Evolutionary conservation across 805 yeast species (phyloP), one percentile per base, ranked within the genome.

Genomic region (Candida fluviatilis): DNA sequence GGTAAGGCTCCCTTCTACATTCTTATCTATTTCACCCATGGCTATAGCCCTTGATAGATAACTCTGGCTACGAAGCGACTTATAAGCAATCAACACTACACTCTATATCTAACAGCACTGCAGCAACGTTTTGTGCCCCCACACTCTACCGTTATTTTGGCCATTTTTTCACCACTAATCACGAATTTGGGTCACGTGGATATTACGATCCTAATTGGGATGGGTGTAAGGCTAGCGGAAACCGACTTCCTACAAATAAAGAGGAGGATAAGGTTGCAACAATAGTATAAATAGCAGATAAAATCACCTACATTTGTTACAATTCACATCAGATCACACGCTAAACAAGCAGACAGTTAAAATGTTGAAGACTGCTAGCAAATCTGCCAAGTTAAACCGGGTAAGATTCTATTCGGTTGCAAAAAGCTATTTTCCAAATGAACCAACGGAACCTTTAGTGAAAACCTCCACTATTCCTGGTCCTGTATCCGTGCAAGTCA

Each of bases 391-490:
- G 6, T 18, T 17, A 15, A 17, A 19, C 13, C 24, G 10, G 10
- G n/a, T 31, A 8, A 17, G 35, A 19, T 10, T 11, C 8, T 31
- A 31, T 13, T 41, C 44, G 4, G 31, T 39, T 26, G 39, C 42
- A 18, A 30, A 42, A 16, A 18, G 37, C 2, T 65, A 65, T 46
- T 67, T 47, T 49, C 72, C 73, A 18, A 31, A 48, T 14, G 73
- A 67, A 45, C 71, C 71, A 12, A 23, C 34, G 1, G 43, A 48
- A 14, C 73, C 73, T 10, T 43, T 48, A 4, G 29, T 67, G 17
- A 46, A 47, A n/a, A 52, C 68, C 5, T 47, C 43, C 2, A 6
- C 55, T 0, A 51, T 67, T 23, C 73, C 73, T 0, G 73, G 73
- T n/a, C 72, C 72, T 8, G 45, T 44, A 10, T 51, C 65, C 12